These are phyloP conservation scores for Claviceps cyperi DNA, from an alignment of 2,329 filamentous ascomycete genomes.

Conservation along the genomic window DNA sequence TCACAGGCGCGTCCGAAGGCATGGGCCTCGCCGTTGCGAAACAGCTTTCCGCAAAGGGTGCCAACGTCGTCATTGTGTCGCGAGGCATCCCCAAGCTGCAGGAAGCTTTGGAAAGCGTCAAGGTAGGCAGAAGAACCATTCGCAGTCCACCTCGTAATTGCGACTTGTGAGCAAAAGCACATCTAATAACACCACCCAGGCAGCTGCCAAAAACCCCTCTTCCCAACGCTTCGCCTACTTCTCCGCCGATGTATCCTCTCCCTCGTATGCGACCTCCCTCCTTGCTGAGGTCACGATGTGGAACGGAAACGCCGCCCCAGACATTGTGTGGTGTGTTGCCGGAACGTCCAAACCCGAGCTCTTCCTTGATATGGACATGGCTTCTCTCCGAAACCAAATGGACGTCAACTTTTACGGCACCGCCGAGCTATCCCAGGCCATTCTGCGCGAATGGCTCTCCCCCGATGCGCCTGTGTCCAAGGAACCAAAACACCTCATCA, in stretches of 20 bases:
- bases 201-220: constrained; percentile 47
- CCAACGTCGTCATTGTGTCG: constrained; percentile 74
- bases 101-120: constrained; percentile 49
- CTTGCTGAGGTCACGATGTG: constrained; percentile 59
- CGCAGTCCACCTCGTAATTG: too few species aligned
- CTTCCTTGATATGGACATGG: constrained; percentile 59
- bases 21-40: constrained; percentile 68
- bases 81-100: constrained; percentile 64
- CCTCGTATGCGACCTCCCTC: constrained; percentile 54
- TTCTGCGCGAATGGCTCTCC: constrained; percentile 59
- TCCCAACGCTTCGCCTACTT: constrained; percentile 72
- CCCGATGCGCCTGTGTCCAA: constrained; percentile 27
- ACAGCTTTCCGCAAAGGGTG: constrained; percentile 67
- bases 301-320: constrained; percentile 61
- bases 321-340: constrained; percentile 85
- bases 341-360: constrained; percentile 61
- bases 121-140: constrained; percentile 26
- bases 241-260: constrained; percentile 62
- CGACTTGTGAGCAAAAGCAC: constrained; percentile 6
- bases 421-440: constrained; percentile 72
- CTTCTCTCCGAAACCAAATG: constrained; percentile 63
- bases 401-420: constrained; percentile 84
- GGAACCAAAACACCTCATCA: constrained; percentile 63
- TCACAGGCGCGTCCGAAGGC: constrained; percentile 87
- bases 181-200: constrained; percentile 24